Evolutionary conservation across 2,329 filamentous ascomycete species (phyloP), one percentile per base, ranked within the genome.

Genomic region (Calonectria naviculata): DNA sequence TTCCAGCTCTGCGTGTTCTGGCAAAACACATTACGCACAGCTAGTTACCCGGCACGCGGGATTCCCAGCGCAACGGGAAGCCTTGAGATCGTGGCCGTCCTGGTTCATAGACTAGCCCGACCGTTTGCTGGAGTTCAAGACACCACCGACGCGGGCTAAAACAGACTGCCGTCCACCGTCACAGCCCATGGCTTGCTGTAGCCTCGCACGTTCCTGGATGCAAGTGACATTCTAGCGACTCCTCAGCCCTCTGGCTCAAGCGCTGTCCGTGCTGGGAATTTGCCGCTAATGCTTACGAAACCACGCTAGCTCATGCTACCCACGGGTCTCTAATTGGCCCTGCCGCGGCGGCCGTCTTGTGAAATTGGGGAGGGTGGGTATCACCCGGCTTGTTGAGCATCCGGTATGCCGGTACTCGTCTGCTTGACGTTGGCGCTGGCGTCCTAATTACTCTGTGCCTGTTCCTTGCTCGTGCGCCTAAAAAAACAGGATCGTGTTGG

Each of bases 131-230:
- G 71, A 68, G 68, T 75, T 74, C 69, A 75, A 75, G 74, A 78
- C 75, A 76, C 78, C 72, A 72, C 74, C 76, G 72, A 72, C 65
- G 61, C 70, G 71, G 71, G 68, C 73, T 78, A 78, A 74, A 65
- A 64, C 65, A 58, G 72, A 78, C 76, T 76, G 74, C 77, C 77
- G 75, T 73, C 73, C 67, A 76, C 75, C 67, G 71, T 77, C 77
- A 74, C 67, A 72, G 60, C 72, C 62, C 65, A 79, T 78, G 76
- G 78, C 78, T 79, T 80, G 77, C 77, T 72, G 74, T 80, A 80
- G 78, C 70, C 71, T 79, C 66, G 74, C 78, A 76, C 77, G 78
- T 80, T 80, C 78, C 78, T 80, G 78, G 71, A 78, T 78, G 74
- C 73, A 73, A 76, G 77, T 76, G 75, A 77, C 75, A 76, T 70